These are phyloP conservation scores for Kurtzmaniella fragi DNA, from an alignment of 805 yeast genomes.

Conservation along the genomic window DNA sequence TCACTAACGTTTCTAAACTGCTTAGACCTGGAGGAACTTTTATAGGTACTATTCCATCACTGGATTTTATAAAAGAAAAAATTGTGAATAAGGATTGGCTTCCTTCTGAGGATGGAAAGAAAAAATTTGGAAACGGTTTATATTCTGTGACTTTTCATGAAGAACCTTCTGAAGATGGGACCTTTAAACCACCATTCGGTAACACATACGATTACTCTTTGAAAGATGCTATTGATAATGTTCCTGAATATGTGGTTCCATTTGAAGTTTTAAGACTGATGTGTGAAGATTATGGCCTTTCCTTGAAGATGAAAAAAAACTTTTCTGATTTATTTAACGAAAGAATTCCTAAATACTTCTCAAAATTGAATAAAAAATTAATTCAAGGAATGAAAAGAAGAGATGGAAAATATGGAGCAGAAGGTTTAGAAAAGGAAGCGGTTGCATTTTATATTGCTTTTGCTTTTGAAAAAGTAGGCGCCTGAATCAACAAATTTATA, in stretches of 20 bases:
- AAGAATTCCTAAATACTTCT: slow-evolving; percentile 66
- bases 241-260: slow-evolving; percentile 95
- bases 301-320: slow-evolving; percentile 64
- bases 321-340: slow-evolving; percentile 79
- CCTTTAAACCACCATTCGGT: slow-evolving; percentile 73
- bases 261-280: slow-evolving; percentile 80
- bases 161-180: slow-evolving; percentile 71
- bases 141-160: slow-evolving; percentile 80
- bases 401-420: slow-evolving; percentile 82
- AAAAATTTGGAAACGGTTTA: slow-evolving; percentile 79
- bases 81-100: slow-evolving; percentile 43
- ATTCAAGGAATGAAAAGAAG: slow-evolving; percentile 64
- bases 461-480: slow-evolving; percentile 63
- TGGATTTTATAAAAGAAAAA: slow-evolving; percentile 74
- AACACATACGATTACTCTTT: slow-evolving; percentile 76
- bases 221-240: slow-evolving; percentile 92
- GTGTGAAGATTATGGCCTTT: slow-evolving; percentile 79
- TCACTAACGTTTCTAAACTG: slow-evolving; percentile 71
- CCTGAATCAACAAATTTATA: slow-evolving; percentile 2
- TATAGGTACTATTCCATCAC: slow-evolving; percentile 91
- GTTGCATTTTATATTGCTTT: slow-evolving; percentile 84
- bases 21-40: slow-evolving; percentile 81
- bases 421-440: slow-evolving; percentile 85
- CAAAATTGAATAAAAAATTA: slow-evolving; percentile 53
- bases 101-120: slow-evolving; percentile 35